Base-by-base conservation (phyloP, 768 basidiomycete species). In the Rhodocollybia butyracea region DNA sequence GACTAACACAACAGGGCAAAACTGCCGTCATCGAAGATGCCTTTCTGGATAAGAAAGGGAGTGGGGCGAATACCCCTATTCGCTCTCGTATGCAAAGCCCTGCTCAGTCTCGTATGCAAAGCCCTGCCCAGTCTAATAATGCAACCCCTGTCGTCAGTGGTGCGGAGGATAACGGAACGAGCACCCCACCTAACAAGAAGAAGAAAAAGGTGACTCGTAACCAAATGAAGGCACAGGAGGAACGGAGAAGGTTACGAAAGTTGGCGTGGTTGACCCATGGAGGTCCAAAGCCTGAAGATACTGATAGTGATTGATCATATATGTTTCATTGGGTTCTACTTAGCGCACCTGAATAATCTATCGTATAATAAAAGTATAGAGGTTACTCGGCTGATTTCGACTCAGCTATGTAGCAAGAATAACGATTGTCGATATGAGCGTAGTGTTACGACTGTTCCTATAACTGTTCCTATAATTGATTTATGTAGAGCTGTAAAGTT, bases 201-300 rank as follows among this genome's bases (percentile, higher is more conserved):
- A 95, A 94, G 78, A 96, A 96, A 79, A 96, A 94, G 75, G 36
- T 78, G 68, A 92, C 91, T n/a, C 81, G 91, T 46, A 94, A 94
- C 71, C 91, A 96, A 69, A 24, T 88, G 59, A 98, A 98, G 71
- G 91, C 82, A 5, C 86, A 83, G 70, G 94, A 94, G 69, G 95
- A 94, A 70, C 79, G 95, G 57, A 79, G 91, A 67, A 78, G 86
- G 64, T 66, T 85, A 64, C 80, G 92, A 64, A 92, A 93, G 75
- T 67, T 94, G 57, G 75, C 81, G 54, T 96, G 94, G 94, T 74
- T 96, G 57, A 84, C 78, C 27, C 81, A 81, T 64, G 94, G 94
- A 51, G 94, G 94, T 3, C 80, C 83, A 42, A 88, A 85, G 63
- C 89, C 89, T 56, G 89, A 91, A 67, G 89, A 92, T 60, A 92